Conservation (phyloP, 2,329 filamentous ascomycete genomes). For the Phoma sp. region DNA sequence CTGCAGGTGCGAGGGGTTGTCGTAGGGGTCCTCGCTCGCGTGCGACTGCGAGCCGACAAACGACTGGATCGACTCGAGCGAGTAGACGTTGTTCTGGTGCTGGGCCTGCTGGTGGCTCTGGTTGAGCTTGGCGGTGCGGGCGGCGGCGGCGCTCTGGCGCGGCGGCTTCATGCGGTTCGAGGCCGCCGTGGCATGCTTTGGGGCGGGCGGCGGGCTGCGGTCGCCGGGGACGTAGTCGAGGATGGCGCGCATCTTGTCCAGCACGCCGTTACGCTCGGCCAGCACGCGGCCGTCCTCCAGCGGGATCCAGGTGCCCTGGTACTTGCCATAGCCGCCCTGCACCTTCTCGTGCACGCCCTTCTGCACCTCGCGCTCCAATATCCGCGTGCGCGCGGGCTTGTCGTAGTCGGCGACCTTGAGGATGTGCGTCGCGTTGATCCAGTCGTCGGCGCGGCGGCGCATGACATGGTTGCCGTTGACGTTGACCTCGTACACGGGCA, state of each 20-base stretch:
- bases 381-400: slow-evolving; percentile 92
- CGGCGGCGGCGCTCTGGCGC: slow-evolving; percentile 69
- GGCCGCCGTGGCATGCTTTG: slow-evolving; percentile 78
- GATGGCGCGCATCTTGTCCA: slow-evolving; percentile 82
- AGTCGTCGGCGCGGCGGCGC: slow-evolving; percentile 90
- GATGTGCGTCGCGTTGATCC: slow-evolving; percentile 99
- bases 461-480: slow-evolving; percentile 92
- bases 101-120: slow-evolving; percentile 22
- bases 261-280: slow-evolving; percentile 85
- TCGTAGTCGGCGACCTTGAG: slow-evolving; percentile 96
- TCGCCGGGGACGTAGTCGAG: slow-evolving; percentile 89
- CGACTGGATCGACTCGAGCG: slow-evolving; percentile 37
- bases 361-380: slow-evolving; percentile 95
- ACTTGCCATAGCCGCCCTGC: slow-evolving; percentile 97
- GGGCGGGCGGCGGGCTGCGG: slow-evolving; percentile 89
- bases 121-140: slow-evolving; percentile 47
- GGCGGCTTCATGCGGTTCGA: slow-evolving; percentile 81
- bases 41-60: slow-evolving; percentile 33
- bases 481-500: slow-evolving; percentile 93
- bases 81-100: slow-evolving; percentile 27
- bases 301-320: slow-evolving; percentile 98
- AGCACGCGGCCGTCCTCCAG: slow-evolving; percentile 80
- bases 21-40: slow-evolving; percentile 66
- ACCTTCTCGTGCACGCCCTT: slow-evolving; percentile 98
- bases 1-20: slow-evolving; percentile 63